Base-by-base conservation (phyloP, 225 moss, liverwort and hornwort species). In the Ulota crispa region DNA sequence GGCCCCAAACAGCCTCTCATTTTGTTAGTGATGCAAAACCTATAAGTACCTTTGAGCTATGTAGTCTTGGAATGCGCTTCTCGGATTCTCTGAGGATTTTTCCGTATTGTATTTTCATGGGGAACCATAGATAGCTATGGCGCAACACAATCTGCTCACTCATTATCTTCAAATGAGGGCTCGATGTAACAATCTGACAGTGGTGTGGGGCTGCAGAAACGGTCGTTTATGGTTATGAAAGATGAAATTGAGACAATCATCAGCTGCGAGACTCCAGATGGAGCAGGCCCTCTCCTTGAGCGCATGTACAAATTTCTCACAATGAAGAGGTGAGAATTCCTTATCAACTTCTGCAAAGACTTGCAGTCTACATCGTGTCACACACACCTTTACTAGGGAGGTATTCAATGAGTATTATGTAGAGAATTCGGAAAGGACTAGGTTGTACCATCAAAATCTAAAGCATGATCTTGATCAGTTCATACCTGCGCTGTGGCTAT, bases 161-260 rank as follows among this genome's bases (percentile, higher is more conserved):
- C 2, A 30, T 41, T 62, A 39, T 65, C 37, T 21, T 30, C 0
- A 0, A 15, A 37, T 45, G 2, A 53, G 15, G 57, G 34, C 9
- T 64, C 63, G 23, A 57, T 73, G n/a, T 63, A 60, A 28, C 32
- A 59, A 23, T 20, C 2, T 85, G 7, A 78, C 60, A 63, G 0
- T 57, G 5, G 16, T 42, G 36, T 81, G 77, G 80, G 59, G 10
- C 54, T 89, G 67, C 87, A 98, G 95, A 98, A 94, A 85, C 84
- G 82, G 42, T 89, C 87, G 50, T 98, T 98, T 64, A 76, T 86
- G 21, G 63, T 94, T 43, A 53, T 88, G 78, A 91, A 89, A 80
- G 94, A 98, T 75, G 98, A 98, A 84, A 91, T 92, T 42, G 95
- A 98, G 30, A 91, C 85, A 19, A 94, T 98, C 31, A 94, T 98